Evolutionary conservation across 768 basidiomycete genomes (phyloP).

Genomic region (Auriscalpium vulgare): DNA sequence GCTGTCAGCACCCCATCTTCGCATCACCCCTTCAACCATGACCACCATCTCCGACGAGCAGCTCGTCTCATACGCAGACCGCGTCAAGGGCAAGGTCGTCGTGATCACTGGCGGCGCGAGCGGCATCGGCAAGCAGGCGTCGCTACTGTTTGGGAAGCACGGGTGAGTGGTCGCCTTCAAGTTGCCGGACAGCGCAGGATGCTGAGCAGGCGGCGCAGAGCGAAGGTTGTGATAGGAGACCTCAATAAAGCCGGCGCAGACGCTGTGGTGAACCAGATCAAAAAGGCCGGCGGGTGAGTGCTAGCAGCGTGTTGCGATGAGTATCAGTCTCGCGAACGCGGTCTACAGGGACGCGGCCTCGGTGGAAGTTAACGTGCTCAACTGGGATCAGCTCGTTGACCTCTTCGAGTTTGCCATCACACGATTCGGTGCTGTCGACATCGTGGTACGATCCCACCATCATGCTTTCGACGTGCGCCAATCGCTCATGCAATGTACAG

Average conservation of each 20-base stretch:
- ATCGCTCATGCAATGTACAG: background rate
- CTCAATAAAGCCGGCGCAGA: slow-evolving; percentile 3
- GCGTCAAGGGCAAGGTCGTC: slow-evolving; percentile 19
- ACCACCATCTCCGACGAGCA: slow-evolving; percentile 17
- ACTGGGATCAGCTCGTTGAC: slow-evolving; percentile 20
- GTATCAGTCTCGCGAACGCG: background rate
- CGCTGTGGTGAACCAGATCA: slow-evolving; percentile 5
- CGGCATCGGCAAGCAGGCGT: slow-evolving; percentile 21
- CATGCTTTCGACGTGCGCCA: background rate
- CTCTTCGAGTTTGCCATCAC: slow-evolving; percentile 23
- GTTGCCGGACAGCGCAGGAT: background rate
- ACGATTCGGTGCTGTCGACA: slow-evolving; percentile 22
- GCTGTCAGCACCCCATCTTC: too few relatives aligned
- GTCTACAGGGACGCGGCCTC: slow-evolving; percentile 9
- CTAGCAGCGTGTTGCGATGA: background rate
- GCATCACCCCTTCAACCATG: slow-evolving; percentile 4
- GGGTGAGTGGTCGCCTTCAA: slow-evolving; percentile 12
- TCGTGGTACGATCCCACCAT: slow-evolving; percentile 19
- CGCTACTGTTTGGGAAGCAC: slow-evolving; percentile 16
- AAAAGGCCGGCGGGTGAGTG: slow-evolving; percentile 14
- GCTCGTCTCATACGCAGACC: slow-evolving; percentile 13
- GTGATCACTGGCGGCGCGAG: slow-evolving; percentile 20
- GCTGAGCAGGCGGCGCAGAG: slow-evolving; percentile 19
- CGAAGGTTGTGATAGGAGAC: slow-evolving; percentile 15
- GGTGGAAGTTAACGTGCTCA: slow-evolving; percentile 15